Percentiles rank a stretch among this genome's conserved stretches.
Evolutionary conservation across 306 rosid genomes (phyloP).

Genomic region (Citrullus colocynthis): DNA sequence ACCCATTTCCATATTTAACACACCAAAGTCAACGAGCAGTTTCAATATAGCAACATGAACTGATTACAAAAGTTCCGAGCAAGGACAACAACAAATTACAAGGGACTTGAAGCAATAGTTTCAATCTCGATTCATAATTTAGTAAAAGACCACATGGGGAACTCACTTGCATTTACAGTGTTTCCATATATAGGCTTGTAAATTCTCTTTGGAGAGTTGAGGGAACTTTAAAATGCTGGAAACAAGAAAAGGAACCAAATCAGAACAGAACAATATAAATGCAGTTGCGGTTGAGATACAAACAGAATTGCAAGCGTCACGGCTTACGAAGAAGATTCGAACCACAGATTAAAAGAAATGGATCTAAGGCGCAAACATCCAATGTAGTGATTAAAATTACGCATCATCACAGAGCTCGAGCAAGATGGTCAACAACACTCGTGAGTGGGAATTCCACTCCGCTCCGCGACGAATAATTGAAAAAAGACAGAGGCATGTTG

Average conservation of each 20-base stretch:
- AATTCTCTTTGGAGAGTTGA: background rate
- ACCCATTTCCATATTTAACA: background rate
- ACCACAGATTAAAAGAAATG: background rate
- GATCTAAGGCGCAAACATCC: background rate
- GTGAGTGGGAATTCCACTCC: background rate
- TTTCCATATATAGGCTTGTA: background rate
- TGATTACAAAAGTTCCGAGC: background rate
- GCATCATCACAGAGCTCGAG: background rate
- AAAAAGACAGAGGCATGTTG: background rate
- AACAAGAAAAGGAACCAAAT: background rate
- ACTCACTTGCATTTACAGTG: background rate
- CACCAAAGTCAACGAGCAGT: background rate
- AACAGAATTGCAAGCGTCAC: constrained; percentile 11
- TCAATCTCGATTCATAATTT: background rate
- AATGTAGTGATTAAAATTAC: background rate
- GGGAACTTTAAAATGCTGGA: background rate
- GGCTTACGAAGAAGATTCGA: constrained; percentile 12
- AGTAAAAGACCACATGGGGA: background rate
- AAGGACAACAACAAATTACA: background rate
- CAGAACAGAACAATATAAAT: background rate
- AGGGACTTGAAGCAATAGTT: background rate
- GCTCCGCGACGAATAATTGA: background rate
- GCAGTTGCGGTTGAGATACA: background rate
- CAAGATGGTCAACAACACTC: background rate
- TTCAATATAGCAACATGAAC: background rate